A percentile compares a stretch with the other conserved stretches of the same genome.
These are phyloP conservation scores for Phytophthora podocarpi DNA, from an alignment of 352 stramenopile genomes.

Conservation along the genomic window DNA sequence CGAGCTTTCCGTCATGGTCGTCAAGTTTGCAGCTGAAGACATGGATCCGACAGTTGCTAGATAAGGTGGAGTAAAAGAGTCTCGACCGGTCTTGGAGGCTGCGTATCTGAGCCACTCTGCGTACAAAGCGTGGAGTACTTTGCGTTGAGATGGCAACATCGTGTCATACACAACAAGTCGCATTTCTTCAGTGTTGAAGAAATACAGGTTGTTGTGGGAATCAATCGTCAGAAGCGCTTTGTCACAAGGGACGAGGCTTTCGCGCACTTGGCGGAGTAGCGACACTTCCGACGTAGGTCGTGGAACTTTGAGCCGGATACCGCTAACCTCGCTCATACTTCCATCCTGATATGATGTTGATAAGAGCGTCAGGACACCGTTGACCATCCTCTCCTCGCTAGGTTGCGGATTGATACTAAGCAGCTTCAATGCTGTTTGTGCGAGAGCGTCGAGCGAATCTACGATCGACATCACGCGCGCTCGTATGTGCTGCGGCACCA, in stretches of 20 bases:
- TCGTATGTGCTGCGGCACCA: conserved; percentile 74
- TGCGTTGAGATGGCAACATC: conserved; percentile 63
- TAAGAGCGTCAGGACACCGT: conserved; percentile 57
- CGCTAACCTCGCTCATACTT: conserved; percentile 32
- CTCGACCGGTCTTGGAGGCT: conserved; percentile 2
- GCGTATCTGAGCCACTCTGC: conserved; percentile 57
- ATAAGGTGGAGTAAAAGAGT: not conserved
- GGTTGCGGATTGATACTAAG: conserved; percentile 73
- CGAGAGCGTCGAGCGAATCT: conserved; percentile 52
- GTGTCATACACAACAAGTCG: conserved; percentile 57
- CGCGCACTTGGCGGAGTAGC: conserved; percentile 58
- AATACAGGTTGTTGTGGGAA: conserved; percentile 44
- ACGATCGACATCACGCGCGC: conserved; percentile 76
- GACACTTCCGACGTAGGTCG: conserved; percentile 46
- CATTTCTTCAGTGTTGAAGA: conserved; percentile 76
- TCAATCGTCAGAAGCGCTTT: conserved; percentile 53
- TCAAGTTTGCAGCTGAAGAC: conserved; percentile 12
- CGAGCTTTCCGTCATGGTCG: not conserved
- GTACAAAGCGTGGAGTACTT: conserved; percentile 68
- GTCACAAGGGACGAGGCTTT: conserved; percentile 67
- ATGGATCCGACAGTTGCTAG: conserved; percentile 9
- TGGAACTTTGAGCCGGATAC: conserved; percentile 44
- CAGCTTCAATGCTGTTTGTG: conserved; percentile 69
- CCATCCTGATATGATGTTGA: conserved; percentile 41
- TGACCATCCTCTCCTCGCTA: conserved; percentile 61